Conservation (phyloP, 805 yeast genomes). For the Candida corydali region DNA sequence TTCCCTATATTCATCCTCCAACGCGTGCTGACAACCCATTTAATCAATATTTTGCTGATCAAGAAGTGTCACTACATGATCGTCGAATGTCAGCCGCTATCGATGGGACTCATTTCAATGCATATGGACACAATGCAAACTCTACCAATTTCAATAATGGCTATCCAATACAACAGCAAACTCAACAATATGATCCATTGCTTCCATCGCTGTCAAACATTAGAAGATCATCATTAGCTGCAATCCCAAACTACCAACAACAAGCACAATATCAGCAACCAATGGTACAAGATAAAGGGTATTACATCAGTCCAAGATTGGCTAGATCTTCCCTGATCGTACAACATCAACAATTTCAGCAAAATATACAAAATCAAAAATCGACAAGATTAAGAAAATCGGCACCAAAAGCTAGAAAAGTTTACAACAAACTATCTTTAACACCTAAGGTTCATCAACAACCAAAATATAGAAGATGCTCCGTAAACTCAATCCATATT, state of each 20-base stretch:
- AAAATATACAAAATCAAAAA: conserved; percentile 20
- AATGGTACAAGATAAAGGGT: conserved; percentile 7
- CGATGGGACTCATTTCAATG: conserved; percentile 13
- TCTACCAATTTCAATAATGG: neutral
- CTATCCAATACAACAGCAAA: neutral
- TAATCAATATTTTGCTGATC: conserved; percentile 37
- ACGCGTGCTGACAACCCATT: conserved; percentile 44
- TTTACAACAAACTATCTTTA: conserved; percentile 47
- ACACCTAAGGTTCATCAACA: conserved; percentile 56
- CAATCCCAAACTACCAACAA: conserved; percentile 13
- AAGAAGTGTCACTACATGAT: conserved; percentile 31
- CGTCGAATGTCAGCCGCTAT: conserved; percentile 37
- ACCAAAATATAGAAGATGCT: conserved; percentile 70
- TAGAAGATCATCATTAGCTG: conserved; percentile 23
- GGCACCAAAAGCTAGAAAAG: conserved; percentile 46
- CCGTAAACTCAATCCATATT: conserved; percentile 56
- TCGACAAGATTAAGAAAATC: conserved; percentile 20
- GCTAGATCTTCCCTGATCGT: conserved; percentile 29
- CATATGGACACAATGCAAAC: neutral
- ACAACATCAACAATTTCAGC: conserved; percentile 33
- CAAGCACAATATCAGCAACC: conserved; percentile 7
- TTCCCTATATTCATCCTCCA: conserved; percentile 38
- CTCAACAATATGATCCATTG: neutral
- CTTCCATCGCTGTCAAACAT: conserved; percentile 1
- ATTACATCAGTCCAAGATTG: conserved; percentile 12